Percentiles rank a stretch among this genome's conserved stretches.
phyloP scores from a whole-genome alignment of 2,329 filamentous ascomycete genomes.

The Ophiostoma angusticollis region DNA sequence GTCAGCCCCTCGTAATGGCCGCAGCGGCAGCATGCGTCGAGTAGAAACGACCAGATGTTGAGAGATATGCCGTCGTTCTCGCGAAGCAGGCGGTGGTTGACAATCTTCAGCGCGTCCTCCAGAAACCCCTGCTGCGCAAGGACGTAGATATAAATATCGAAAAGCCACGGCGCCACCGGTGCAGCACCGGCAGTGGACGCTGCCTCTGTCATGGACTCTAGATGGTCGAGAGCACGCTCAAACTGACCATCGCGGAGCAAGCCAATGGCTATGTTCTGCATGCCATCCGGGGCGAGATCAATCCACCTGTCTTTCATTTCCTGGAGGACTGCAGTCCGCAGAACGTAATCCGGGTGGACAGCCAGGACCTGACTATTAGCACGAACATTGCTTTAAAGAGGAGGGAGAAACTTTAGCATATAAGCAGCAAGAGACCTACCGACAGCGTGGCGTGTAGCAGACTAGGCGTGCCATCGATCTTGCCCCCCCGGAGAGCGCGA shows the following conservation, averaged over 20 bases:
- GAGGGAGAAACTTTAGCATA: background rate
- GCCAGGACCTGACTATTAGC: conserved; percentile 46
- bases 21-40: conserved; percentile 60
- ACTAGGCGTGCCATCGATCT: conserved; percentile 49
- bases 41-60: conserved; percentile 54
- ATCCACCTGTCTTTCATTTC: conserved; percentile 68
- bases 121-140: conserved; percentile 61
- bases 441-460: conserved; percentile 62
- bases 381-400: too few relatives aligned
- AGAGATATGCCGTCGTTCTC: conserved; percentile 28
- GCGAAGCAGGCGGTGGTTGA: conserved; percentile 39
- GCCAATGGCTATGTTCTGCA: conserved; percentile 57
- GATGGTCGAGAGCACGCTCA: conserved; percentile 61
- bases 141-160: conserved; percentile 62
- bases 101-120: conserved; percentile 60
- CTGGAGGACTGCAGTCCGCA: conserved; percentile 57
- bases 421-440: conserved; percentile 26
- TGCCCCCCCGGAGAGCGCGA: conserved; percentile 53
- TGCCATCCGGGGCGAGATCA: conserved; percentile 44
- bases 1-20: conserved; percentile 51
- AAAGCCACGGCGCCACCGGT: conserved; percentile 56
- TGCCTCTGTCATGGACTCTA: conserved; percentile 53
- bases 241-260: conserved; percentile 70
- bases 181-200: conserved; percentile 22
- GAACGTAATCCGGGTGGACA: conserved; percentile 73